These are phyloP conservation scores for Penicillium mononematosum DNA, from an alignment of 495 filamentous ascomycete species.

Conservation along the genomic window DNA sequence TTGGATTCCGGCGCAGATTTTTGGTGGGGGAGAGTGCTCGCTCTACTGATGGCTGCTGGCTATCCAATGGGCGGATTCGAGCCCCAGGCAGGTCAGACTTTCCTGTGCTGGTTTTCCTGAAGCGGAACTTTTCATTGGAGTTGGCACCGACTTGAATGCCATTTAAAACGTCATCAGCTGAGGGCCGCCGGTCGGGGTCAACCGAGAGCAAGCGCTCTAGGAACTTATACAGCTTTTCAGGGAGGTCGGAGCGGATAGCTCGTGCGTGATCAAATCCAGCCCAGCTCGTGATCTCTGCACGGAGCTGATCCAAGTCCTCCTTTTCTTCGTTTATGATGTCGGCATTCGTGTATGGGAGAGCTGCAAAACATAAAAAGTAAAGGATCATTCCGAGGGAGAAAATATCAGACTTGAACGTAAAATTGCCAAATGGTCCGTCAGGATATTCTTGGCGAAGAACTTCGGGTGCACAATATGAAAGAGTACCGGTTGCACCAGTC, in stretches of 20 bases:
- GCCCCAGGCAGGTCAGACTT: conserved; percentile 52
- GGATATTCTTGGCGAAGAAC: conserved; percentile 69
- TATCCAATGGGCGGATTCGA: conserved; percentile 59
- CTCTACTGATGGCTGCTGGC: conserved; percentile 29
- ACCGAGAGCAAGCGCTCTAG: conserved; percentile 77
- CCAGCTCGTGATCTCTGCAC: conserved; percentile 86
- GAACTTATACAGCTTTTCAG: conserved; percentile 80
- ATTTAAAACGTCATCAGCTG: conserved; percentile 80
- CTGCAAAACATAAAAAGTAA: conserved; percentile 93
- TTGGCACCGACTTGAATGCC: conserved; percentile 72
- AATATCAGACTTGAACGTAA: conserved; percentile 92
- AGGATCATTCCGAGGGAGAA: conserved; percentile 98
- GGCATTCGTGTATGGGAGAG: conserved; percentile 80
- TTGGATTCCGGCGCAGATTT: conserved; percentile 22
- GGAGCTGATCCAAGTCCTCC: conserved; percentile 86
- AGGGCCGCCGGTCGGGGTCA: conserved; percentile 73
- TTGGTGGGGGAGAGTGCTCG: conserved; percentile 37
- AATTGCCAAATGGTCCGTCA: conserved; percentile 78
- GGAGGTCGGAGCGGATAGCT: conserved; percentile 73
- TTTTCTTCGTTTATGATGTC: conserved; percentile 82
- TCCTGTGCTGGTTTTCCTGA: conserved; percentile 45
- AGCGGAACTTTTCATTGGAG: conserved; percentile 54
- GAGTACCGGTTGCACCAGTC: conserved; percentile 91
- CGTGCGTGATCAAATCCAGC: conserved; percentile 77
- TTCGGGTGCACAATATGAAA: conserved; percentile 96